phyloP scores from a whole-genome alignment of 257 asterid genomes.

The Solanum sejunctum region DNA sequence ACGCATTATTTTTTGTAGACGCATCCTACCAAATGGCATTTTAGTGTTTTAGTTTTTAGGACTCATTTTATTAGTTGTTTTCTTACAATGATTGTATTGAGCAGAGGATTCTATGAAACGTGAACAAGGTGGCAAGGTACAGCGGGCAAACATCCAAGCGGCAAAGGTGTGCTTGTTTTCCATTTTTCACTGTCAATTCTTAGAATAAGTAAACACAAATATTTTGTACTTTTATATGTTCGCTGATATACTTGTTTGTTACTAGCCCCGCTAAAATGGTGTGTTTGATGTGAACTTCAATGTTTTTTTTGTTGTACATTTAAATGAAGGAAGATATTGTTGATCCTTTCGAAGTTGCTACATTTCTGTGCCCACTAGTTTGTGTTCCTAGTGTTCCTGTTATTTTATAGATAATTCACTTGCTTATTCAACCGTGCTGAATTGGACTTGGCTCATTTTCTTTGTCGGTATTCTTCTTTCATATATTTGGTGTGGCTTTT shows the following conservation, averaged over 20 bases:
- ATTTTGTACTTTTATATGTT: not conserved
- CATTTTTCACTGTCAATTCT: not conserved
- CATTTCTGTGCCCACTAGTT: not conserved
- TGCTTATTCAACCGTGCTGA: not conserved
- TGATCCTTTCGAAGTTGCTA: not conserved
- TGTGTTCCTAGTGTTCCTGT: not conserved
- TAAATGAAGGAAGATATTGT: not conserved
- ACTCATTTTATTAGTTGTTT: not conserved
- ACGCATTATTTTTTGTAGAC: not conserved
- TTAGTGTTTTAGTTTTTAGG: not conserved
- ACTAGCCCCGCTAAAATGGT: not conserved
- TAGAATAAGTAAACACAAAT: not conserved
- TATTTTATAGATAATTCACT: not conserved
- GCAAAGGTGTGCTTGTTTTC: slow-evolving; percentile 47
- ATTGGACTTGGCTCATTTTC: not conserved
- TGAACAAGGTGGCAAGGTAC: slow-evolving; percentile 87
- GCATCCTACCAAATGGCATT: not conserved
- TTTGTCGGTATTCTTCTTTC: not conserved
- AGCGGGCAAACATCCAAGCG: slow-evolving; percentile 84
- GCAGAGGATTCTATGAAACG: slow-evolving; percentile 84
- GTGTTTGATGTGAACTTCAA: not conserved
- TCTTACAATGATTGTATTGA: not conserved
- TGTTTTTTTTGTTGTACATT: not conserved
- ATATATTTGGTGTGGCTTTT: not conserved
- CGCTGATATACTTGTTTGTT: not conserved